Percentiles rank a stretch among this genome's conserved stretches.
phyloP scores from a whole-genome alignment of 106 monocot genomes.

The Acorus gramineus region DNA sequence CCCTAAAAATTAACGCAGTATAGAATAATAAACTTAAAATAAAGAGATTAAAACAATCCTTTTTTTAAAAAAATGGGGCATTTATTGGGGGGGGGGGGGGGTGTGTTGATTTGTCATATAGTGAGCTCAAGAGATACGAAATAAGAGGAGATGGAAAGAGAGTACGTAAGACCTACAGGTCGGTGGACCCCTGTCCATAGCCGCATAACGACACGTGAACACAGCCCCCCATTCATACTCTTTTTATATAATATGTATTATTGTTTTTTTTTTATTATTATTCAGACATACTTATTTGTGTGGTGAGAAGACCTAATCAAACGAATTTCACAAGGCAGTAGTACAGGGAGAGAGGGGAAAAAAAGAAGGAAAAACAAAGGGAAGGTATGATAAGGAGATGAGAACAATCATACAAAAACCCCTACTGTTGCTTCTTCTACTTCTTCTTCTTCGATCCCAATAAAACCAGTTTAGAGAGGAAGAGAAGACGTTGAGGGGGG shows the following conservation, averaged over 20 bases:
- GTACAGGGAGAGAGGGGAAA: not conserved
- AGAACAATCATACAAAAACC: no score
- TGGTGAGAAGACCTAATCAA: slow-evolving; percentile 1
- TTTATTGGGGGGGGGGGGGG: no score
- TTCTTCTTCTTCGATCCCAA: not conserved
- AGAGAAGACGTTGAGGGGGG: not conserved
- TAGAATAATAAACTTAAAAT: no score
- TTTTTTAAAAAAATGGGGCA: no score
- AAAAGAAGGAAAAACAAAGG: not conserved
- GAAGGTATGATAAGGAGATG: not conserved
- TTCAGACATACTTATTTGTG: slow-evolving; percentile 1
- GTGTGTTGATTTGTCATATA: no score
- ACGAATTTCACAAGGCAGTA: not conserved
- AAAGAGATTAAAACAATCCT: no score
- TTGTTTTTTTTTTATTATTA: not conserved
- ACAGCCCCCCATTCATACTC: slow-evolving; percentile 3
- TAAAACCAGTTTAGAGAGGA: not conserved
- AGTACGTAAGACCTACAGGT: slow-evolving; percentile 14
- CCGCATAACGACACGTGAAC: no score
- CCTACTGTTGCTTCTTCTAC: not conserved
- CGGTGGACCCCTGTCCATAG: not conserved
- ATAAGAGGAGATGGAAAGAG: not conserved
- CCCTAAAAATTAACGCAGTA: no score
- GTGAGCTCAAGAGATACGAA: not conserved
- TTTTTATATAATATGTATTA: not conserved